Evolutionary conservation across 129 eudicot species (phyloP), one percentile per base, ranked within the genome.

Genomic region (Silybum marianum): DNA sequence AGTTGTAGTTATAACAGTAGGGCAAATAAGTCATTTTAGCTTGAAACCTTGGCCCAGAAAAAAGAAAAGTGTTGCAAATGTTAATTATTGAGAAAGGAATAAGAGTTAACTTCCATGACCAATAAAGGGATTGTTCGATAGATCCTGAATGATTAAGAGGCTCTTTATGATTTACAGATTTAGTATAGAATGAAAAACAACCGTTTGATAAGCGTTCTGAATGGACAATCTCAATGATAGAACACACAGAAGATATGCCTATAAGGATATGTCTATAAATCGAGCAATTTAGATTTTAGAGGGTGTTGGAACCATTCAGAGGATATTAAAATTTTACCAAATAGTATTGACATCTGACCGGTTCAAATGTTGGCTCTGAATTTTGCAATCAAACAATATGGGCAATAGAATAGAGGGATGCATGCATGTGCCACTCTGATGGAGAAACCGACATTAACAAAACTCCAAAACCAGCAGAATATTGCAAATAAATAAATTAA

Each of bases 391-490:
- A 58, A n/a, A n/a, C 9, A 58, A 58, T 4, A 58, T 58, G 66
- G 66, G 6, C 66, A 58, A 18, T 58, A 58, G 66, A 58, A 58
- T 58, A 58, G 23, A 58, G 66, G 66, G 9, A 58, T 58, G 23
- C 54, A 23, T 66, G 71, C 36, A 40, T 51, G 63, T 75, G 42
- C 44, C 32, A 38, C 28, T 22, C 1, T 54, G 54, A 12, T 72
- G 36, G 26, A 44, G 46, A 79, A 79, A 46, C 46, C 34, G 58
- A 30, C 73, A 80, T 23, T 63, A 51, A 63, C 62, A 74, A 26
- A 66, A 70, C 48, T 44, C 30, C 70, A 67, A 67, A 81, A 22
- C 39, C 39, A 65, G 38, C 80, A 74, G 9, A 42, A 81, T 66
- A 73, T 40, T 38, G 40, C 32, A 30, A 42, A 62, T 40, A 67